Evolutionary conservation across 106 monocot species (phyloP), one percentile per base, ranked within the genome.

Genomic region (Agapanthus africanus): DNA sequence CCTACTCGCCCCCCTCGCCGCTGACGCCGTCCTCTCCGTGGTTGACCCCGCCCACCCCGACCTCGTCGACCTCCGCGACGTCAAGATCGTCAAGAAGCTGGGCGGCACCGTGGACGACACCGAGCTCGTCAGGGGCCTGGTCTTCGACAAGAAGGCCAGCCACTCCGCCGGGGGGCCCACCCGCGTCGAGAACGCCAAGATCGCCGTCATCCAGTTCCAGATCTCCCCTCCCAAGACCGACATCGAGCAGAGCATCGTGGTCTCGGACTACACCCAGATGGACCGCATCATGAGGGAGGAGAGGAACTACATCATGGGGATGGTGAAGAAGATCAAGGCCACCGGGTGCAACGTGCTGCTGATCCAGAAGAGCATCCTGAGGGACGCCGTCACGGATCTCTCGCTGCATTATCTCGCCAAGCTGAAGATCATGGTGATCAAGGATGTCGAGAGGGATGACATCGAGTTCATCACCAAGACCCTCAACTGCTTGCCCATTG

Each of bases 381-480:
- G 91, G 59, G 95, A 95, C 70, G 95, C 95, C 7, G 95, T 95
- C 40, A 95, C 95, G 4, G 95, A 91, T 63, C 77, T 95, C 16
- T 95, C 95, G 2, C 73, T 95, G 74, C 95, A 95, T 63, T 95
- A 95, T 37, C 83, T 95, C 32, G 87, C 94, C 4, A 91, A 95
- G 73, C 87, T 88, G 4, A 95, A 95, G 82, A 95, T 91, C 49
- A 54, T 95, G 73, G 95, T 95, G 52, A 73, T 95, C 7, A 95
- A 84, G 76, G 95, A 91, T 54, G 85, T 95, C 31, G 95, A 95
- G 77, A 85, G 95, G 71, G 95, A 95, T 40, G 95, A 95, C 31
- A 95, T 95, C 27, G 95, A 95, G 73, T 95, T 95, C 51, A 81
- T 95, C 28, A 95, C 91, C 18, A 95, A 95, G 81, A 91, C 95